These are phyloP conservation scores for Ophiosphaerella narmari DNA, from an alignment of 2,329 filamentous ascomycete species.

Conservation along the genomic window DNA sequence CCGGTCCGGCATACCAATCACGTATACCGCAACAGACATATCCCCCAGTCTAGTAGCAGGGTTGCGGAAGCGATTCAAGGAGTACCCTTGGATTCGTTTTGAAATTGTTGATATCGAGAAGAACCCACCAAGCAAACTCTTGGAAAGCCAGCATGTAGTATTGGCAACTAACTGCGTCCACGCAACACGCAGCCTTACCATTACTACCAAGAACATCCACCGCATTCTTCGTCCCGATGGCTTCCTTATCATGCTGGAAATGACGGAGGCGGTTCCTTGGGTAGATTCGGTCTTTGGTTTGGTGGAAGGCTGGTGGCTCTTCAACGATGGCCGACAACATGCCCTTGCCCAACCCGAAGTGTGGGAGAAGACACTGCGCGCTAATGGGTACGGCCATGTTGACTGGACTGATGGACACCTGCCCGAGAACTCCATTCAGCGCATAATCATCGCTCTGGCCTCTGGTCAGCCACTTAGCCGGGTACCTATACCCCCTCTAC, in stretches of 20 bases:
- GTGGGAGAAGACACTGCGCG: slow-evolving; percentile 13
- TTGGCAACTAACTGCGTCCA: slow-evolving; percentile 25
- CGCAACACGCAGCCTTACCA: slow-evolving; percentile 15
- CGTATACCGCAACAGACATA: too few species aligned
- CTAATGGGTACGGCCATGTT: slow-evolving; percentile 12
- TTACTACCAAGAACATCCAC: slow-evolving; percentile 9
- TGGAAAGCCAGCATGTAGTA: slow-evolving; percentile 12
- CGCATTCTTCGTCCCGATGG: slow-evolving; percentile 15
- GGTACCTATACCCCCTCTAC: neutral
- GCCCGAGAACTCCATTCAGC: slow-evolving; percentile 4
- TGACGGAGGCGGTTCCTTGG: slow-evolving; percentile 19
- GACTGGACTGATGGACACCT: slow-evolving; percentile 18
- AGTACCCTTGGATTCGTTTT: slow-evolving; percentile 40
- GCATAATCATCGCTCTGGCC: slow-evolving; percentile 8
- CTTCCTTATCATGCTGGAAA: slow-evolving; percentile 15
- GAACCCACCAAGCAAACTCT: slow-evolving; percentile 8
- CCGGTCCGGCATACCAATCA: too few species aligned
- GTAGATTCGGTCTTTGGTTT: slow-evolving; percentile 24
- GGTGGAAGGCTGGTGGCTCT: slow-evolving; percentile 30
- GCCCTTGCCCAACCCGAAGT: slow-evolving; percentile 1
- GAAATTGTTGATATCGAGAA: slow-evolving; percentile 41
- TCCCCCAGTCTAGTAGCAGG: too few species aligned
- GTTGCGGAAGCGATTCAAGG: slow-evolving; percentile 4
- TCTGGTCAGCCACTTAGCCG: slow-evolving; percentile 3
- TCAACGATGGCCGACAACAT: slow-evolving; percentile 13